These are phyloP conservation scores for Eutrema salsugineum DNA, from an alignment of 441 rosid genomes.

Conservation along the genomic window DNA sequence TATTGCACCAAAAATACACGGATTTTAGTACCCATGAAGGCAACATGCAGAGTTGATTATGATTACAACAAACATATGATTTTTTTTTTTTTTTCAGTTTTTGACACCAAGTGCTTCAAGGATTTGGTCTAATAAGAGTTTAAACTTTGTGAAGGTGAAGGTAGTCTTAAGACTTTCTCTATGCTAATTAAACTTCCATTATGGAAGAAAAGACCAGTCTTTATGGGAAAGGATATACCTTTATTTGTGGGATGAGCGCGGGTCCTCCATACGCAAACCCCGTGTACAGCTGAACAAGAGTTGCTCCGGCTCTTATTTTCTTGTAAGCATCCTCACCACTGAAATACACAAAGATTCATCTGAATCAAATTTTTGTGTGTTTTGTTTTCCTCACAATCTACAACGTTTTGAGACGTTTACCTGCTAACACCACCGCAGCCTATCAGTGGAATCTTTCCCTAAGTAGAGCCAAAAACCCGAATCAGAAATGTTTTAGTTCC, in stretches of 20 bases:
- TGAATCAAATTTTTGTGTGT: background rate
- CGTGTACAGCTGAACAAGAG: slow-evolving; percentile 93
- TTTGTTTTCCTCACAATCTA: background rate
- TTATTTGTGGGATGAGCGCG: slow-evolving; percentile 81
- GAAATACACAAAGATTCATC: slow-evolving; percentile 7
- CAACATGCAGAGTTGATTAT: background rate
- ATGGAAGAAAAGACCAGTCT: background rate
- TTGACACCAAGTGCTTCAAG: background rate
- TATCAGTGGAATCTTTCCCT: slow-evolving; percentile 94
- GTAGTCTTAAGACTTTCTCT: background rate
- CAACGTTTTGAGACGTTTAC: slow-evolving; percentile 32
- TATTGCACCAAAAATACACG: background rate
- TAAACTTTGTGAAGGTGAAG: too few relatives aligned
- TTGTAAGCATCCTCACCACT: slow-evolving; percentile 97
- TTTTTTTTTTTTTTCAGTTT: background rate
- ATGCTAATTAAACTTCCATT: background rate
- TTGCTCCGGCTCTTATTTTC: slow-evolving; percentile 93
- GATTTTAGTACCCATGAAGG: background rate
- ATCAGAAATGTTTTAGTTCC: slow-evolving; percentile 7
- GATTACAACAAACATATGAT: background rate
- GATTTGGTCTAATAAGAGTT: background rate
- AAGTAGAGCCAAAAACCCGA: slow-evolving; percentile 6
- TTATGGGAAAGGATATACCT: slow-evolving; percentile 43
- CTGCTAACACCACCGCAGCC: slow-evolving; percentile 97
- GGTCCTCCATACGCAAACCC: slow-evolving; percentile 97